Evolutionary conservation across 2,329 filamentous ascomycete genomes (phyloP).

Genomic region (Nemania bipapillata): DNA sequence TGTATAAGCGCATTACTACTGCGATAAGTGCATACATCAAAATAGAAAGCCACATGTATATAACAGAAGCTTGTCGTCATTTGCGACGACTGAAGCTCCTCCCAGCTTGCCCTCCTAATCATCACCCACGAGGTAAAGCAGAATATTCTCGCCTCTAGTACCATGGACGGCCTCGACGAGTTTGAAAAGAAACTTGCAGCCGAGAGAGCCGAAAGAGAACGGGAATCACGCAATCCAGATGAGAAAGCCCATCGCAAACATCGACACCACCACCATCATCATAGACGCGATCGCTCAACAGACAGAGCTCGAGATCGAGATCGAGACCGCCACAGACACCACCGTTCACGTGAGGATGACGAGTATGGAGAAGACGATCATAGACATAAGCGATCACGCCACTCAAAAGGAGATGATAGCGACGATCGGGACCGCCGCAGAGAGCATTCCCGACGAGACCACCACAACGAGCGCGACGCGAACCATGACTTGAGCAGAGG

Average conservation of each 20-base stretch:
- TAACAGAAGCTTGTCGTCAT: constrained; percentile 33
- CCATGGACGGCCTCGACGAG: constrained; percentile 70
- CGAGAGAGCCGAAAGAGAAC: constrained; percentile 67
- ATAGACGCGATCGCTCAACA: constrained; percentile 51
- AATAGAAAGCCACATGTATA: neutral
- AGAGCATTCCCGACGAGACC: constrained; percentile 44
- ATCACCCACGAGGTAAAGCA: neutral
- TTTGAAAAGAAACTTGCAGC: constrained; percentile 81
- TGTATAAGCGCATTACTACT: too few species aligned
- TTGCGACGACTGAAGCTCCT: neutral
- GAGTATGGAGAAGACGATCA: constrained; percentile 64
- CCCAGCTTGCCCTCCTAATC: neutral
- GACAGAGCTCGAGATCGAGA: constrained; percentile 58
- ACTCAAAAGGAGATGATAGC: constrained; percentile 57
- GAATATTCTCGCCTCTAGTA: constrained; percentile 1
- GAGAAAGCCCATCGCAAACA: constrained; percentile 59
- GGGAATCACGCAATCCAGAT: constrained; percentile 51
- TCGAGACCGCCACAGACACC: constrained; percentile 52
- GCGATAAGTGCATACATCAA: constrained; percentile 5
- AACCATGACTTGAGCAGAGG: constrained; percentile 52
- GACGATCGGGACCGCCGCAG: constrained; percentile 61
- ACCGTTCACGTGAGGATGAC: constrained; percentile 53
- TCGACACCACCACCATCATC: constrained; percentile 59
- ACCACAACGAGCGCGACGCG: constrained; percentile 45
- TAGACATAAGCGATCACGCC: constrained; percentile 72